Conservation (phyloP, 306 rosid species). For the Pyrus communis region DNA sequence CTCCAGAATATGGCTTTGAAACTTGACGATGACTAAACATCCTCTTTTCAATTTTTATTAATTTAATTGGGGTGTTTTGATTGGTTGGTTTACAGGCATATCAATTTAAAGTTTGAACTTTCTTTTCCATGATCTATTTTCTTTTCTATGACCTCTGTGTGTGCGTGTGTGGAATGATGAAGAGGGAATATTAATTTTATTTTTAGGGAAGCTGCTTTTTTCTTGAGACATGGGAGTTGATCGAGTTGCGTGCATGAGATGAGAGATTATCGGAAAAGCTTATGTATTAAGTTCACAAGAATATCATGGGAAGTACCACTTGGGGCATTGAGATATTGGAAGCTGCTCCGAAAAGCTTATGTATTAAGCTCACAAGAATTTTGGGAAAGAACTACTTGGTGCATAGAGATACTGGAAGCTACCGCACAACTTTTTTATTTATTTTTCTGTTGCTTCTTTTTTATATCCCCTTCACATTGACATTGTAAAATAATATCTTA, state of each 20-base stretch:
- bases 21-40: too few relatives aligned
- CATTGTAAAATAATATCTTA: too few relatives aligned
- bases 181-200: neutral
- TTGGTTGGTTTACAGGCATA: neutral
- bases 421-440: too few relatives aligned
- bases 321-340: too few relatives aligned
- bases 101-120: neutral
- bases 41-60: too few relatives aligned
- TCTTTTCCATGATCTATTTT: neutral
- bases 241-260: neutral
- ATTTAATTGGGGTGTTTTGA: too few relatives aligned
- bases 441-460: too few relatives aligned
- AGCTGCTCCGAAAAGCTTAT: neutral
- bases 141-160: too few relatives aligned
- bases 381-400: conserved; percentile 3
- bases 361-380: neutral
- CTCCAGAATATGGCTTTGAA: neutral
- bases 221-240: neutral
- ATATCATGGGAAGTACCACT: neutral
- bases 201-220: neutral
- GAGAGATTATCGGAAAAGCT: neutral
- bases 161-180: neutral
- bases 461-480: too few relatives aligned
- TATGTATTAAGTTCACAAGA: neutral
- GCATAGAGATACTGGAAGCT: too few relatives aligned